Evolutionary conservation across 2,329 filamentous ascomycete genomes (phyloP), one percentile per base, ranked within the genome.

Genomic region (Paraphoma sp.): DNA sequence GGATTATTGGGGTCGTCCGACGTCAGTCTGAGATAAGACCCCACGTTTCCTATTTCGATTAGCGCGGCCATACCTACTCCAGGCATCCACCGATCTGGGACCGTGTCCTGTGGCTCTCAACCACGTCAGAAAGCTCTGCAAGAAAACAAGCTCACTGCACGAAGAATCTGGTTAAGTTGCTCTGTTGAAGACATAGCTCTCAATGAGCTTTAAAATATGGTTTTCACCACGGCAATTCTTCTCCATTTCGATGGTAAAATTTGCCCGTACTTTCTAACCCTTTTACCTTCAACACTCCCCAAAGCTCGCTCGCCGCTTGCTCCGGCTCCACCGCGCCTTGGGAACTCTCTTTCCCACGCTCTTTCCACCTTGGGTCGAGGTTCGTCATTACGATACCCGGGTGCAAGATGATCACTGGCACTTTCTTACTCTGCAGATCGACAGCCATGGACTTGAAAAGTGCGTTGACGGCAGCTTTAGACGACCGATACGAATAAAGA

Each of bases 231-330:
- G 76, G 77, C 56, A 82, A 56, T 53, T 81, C 79, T 42, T 72
- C 69, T 1, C 79, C 79, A 55, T 77, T 80, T 5, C 79, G 58
- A 70, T 81, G 79, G 71, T 75, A 81, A 59, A 80, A 82, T 56
- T 59, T 80, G 33, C 79, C 80, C 11, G 74, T 78, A 31, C 77
- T 76, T 47, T 77, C 74, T 17, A 80, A 60, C 1, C 65, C 70
- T 62, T 81, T 80, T n/a, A 59, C 56, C 56, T 67, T 71, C 47
- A 80, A 58, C 6, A 81, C 73, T 41, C 62, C 61, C 78, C 76
- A 82, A 53, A 81, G 57, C 67, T 82, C 80, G 38, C 51, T 64
- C 31, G 78, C 81, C 45, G 80, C 80, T 63, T 80, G 77, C 6
- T 79, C 78, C 6, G 79, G 77, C 63, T 78, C 70, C 16, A 82